A percentile compares a stretch with the other conserved stretches of the same genome.
Evolutionary conservation across 2,329 filamentous ascomycete genomes (phyloP).

Genomic region (Sclerotinia nivalis): DNA sequence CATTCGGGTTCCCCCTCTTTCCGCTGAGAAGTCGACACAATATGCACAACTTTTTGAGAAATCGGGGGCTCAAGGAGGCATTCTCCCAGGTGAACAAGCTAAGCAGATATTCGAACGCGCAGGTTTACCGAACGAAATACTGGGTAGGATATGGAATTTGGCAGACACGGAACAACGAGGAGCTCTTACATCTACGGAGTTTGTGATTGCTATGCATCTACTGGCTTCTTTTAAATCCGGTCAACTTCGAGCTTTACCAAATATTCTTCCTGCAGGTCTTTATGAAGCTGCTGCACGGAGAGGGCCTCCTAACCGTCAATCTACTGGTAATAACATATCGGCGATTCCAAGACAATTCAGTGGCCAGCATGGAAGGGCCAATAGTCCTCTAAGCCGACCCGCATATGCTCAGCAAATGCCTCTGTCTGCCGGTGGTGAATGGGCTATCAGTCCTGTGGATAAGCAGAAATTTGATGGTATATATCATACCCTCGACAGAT

Average conservation of each 20-base stretch:
- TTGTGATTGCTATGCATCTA: slow-evolving; percentile 97
- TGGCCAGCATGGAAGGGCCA: slow-evolving; percentile 61
- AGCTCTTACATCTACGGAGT: slow-evolving; percentile 82
- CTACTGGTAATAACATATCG: slow-evolving; percentile 52
- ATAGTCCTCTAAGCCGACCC: slow-evolving; percentile 57
- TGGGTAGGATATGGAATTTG: slow-evolving; percentile 95
- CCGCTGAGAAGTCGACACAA: slow-evolving; percentile 84
- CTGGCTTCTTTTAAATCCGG: slow-evolving; percentile 89
- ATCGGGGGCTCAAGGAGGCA: slow-evolving; percentile 73
- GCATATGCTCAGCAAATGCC: slow-evolving; percentile 45
- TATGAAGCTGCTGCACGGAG: slow-evolving; percentile 87
- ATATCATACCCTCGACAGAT: slow-evolving; percentile 80
- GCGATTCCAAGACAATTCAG: slow-evolving; percentile 83
- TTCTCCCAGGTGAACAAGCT: slow-evolving; percentile 81
- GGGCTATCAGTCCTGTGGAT: slow-evolving; percentile 80
- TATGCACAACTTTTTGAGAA: slow-evolving; percentile 90
- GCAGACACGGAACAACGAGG: slow-evolving; percentile 93
- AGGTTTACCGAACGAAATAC: slow-evolving; percentile 80
- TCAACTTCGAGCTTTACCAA: slow-evolving; percentile 75
- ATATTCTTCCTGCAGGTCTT: slow-evolving; percentile 75
- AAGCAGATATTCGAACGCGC: slow-evolving; percentile 96
- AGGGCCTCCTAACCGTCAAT: slow-evolving; percentile 46
- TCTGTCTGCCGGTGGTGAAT: slow-evolving; percentile 58
- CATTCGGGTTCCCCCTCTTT: slow-evolving; percentile 84
- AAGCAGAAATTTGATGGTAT: slow-evolving; percentile 86